Evolutionary conservation across 768 basidiomycete genomes (phyloP).

Genomic region (Boletus tylopilopsis): DNA sequence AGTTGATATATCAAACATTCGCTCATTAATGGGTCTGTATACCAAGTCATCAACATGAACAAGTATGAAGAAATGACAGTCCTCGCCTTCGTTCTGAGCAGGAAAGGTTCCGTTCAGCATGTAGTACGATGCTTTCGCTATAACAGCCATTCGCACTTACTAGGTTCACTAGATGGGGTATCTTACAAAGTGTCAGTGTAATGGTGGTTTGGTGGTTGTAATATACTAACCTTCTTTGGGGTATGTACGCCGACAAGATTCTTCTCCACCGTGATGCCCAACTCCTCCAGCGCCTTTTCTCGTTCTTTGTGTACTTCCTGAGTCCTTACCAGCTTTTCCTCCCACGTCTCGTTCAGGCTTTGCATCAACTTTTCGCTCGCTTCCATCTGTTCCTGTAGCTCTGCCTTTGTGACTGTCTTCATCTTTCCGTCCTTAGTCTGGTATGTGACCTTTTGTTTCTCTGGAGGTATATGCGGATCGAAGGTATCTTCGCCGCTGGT

Average conservation of each 20-base stretch:
- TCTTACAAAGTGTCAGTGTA: constrained; percentile 41
- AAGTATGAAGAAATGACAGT: background rate
- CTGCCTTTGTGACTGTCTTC: constrained; percentile 95
- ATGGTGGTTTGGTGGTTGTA: constrained; percentile 2
- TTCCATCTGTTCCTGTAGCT: constrained; percentile 96
- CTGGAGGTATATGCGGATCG: constrained; percentile 86
- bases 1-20: constrained; percentile 93
- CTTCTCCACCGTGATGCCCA: constrained; percentile 98
- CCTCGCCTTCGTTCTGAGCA: constrained; percentile 66
- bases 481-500: constrained; percentile 68
- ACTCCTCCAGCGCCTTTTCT: constrained; percentile 94
- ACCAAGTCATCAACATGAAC: constrained; percentile 7
- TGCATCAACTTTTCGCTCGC: constrained; percentile 94
- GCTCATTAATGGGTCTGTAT: constrained; percentile 89
- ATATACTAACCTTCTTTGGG: constrained; percentile 73
- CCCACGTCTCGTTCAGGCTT: constrained; percentile 92
- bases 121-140: background rate
- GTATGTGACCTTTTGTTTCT: constrained; percentile 94
- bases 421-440: constrained; percentile 89
- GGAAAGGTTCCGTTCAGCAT: constrained; percentile 15
- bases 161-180: constrained; percentile 92
- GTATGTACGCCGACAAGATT: constrained; percentile 95
- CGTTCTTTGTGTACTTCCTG: constrained; percentile 95
- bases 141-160: constrained; percentile 54
- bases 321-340: constrained; percentile 87